Evolutionary conservation across 2,329 filamentous ascomycete genomes (phyloP).

Genomic region (Stylonectria norvegica): DNA sequence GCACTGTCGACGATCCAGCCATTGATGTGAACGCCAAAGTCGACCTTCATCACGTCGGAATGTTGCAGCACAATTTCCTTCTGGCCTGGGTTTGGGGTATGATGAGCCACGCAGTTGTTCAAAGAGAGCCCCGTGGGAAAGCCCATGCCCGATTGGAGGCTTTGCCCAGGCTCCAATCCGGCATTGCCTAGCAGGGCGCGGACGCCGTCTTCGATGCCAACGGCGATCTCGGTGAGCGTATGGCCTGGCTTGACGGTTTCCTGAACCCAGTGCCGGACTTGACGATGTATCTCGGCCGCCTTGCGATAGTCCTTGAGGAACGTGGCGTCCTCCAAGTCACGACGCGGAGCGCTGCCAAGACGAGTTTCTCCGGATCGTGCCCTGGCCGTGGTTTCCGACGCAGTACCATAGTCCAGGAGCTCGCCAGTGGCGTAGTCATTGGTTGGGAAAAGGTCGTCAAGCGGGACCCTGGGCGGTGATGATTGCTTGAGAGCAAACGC

Average conservation of each 20-base stretch:
- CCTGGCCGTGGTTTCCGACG: conserved; percentile 16
- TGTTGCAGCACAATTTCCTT: conserved; percentile 61
- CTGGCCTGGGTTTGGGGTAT: conserved; percentile 78
- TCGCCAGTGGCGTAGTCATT: conserved; percentile 30
- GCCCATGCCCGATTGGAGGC: conserved; percentile 71
- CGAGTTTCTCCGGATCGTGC: conserved; percentile 27
- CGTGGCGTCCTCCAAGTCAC: conserved; percentile 26
- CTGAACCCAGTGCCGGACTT: conserved; percentile 77
- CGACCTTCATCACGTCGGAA: conserved; percentile 73
- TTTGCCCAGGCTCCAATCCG: conserved; percentile 71
- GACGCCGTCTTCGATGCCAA: conserved; percentile 77
- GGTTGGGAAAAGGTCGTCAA: conserved; percentile 29
- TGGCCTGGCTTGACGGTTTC: conserved; percentile 75
- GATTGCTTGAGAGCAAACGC: conserved; percentile 25
- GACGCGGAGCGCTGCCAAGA: conserved; percentile 4
- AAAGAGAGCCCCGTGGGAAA: conserved; percentile 80
- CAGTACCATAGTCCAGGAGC: conserved; percentile 19
- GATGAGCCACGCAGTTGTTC: conserved; percentile 78
- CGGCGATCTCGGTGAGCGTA: conserved; percentile 71
- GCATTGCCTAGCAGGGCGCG: conserved; percentile 70
- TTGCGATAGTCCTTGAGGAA: conserved; percentile 75
- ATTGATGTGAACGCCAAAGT: conserved; percentile 74
- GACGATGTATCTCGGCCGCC: conserved; percentile 74
- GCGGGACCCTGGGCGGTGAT: conserved; percentile 32
- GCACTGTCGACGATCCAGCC: conserved; percentile 75